Evolutionary conservation across 768 basidiomycete species (phyloP).

Genomic region (Brasilioporus rufonigricans): DNA sequence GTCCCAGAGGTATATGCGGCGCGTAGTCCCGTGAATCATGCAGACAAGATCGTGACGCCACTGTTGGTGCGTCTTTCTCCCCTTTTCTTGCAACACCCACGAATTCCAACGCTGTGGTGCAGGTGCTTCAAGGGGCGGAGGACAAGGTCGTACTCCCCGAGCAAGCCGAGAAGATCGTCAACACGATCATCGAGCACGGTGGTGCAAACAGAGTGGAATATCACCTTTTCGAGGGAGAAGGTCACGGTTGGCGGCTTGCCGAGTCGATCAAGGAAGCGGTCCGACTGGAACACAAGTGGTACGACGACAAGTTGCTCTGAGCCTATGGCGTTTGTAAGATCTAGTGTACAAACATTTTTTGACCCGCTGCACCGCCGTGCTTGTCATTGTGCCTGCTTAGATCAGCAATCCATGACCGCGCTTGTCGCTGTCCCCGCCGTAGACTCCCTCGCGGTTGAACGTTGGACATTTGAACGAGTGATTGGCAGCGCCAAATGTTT

Average conservation of each 20-base stretch:
- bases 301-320: slow-evolving; percentile 21
- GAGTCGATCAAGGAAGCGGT: slow-evolving; percentile 37
- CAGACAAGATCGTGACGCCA: slow-evolving; percentile 58
- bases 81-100: neutral
- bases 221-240: slow-evolving; percentile 43
- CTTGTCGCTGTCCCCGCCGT: no score
- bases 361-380: no score
- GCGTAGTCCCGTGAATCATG: slow-evolving; percentile 63
- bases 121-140: slow-evolving; percentile 69
- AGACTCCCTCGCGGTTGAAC: no score
- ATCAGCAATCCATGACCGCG: no score
- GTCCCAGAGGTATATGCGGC: slow-evolving; percentile 57
- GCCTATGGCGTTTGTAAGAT: neutral
- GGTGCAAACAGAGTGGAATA: slow-evolving; percentile 33
- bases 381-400: no score
- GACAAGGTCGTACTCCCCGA: slow-evolving; percentile 67
- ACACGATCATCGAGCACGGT: slow-evolving; percentile 19
- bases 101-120: neutral
- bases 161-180: slow-evolving; percentile 46
- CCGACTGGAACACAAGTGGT: slow-evolving; percentile 36
- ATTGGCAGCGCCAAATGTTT: no score
- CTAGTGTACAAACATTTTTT: no score
- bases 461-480: no score
- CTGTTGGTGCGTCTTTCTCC: slow-evolving; percentile 48
- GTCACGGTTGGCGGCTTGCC: slow-evolving; percentile 40